phyloP scores from a whole-genome alignment of 768 basidiomycete genomes.

The Chalciporus pseudorubinellus region DNA sequence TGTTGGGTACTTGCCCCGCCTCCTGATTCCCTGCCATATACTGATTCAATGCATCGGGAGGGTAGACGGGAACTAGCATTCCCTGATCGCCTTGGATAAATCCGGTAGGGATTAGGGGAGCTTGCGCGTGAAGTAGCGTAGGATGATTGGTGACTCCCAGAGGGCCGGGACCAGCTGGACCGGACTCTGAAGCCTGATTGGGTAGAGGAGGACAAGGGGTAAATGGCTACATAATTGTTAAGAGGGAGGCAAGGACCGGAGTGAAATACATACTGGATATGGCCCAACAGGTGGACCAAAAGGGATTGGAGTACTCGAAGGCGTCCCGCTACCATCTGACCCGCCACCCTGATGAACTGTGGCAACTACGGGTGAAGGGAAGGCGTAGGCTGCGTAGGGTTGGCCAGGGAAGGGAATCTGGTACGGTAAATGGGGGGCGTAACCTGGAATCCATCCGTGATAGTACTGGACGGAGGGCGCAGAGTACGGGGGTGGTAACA shows the following conservation, averaged over 20 bases:
- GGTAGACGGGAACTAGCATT: slow-evolving; percentile 68
- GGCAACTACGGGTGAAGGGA: slow-evolving; percentile 25
- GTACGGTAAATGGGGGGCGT: slow-evolving; percentile 49
- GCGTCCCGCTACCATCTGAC: slow-evolving; percentile 38
- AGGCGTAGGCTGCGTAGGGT: slow-evolving; percentile 46
- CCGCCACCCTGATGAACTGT: slow-evolving; percentile 33
- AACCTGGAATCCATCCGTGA: slow-evolving; percentile 54
- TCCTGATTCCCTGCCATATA: slow-evolving; percentile 55
- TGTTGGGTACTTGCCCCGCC: slow-evolving; percentile 16
- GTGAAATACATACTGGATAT: slow-evolving; percentile 44
- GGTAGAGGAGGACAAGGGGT: slow-evolving; percentile 47
- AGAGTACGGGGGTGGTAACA: slow-evolving; percentile 34
- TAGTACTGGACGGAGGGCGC: slow-evolving; percentile 46
- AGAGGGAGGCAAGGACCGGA: not conserved
- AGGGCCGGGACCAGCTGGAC: slow-evolving; percentile 17
- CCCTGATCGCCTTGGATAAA: slow-evolving; percentile 75
- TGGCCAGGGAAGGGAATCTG: slow-evolving; percentile 47
- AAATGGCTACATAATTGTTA: slow-evolving; percentile 39
- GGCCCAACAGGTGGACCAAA: slow-evolving; percentile 40
- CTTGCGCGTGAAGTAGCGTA: slow-evolving; percentile 33
- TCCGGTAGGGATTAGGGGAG: slow-evolving; percentile 62
- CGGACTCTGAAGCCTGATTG: slow-evolving; percentile 29
- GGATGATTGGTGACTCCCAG: slow-evolving; percentile 15
- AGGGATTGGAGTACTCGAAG: slow-evolving; percentile 27
- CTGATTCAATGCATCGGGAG: slow-evolving; percentile 64